Conservation (phyloP, 257 asterid genomes). For the Ajuga chamaepitys region DNA sequence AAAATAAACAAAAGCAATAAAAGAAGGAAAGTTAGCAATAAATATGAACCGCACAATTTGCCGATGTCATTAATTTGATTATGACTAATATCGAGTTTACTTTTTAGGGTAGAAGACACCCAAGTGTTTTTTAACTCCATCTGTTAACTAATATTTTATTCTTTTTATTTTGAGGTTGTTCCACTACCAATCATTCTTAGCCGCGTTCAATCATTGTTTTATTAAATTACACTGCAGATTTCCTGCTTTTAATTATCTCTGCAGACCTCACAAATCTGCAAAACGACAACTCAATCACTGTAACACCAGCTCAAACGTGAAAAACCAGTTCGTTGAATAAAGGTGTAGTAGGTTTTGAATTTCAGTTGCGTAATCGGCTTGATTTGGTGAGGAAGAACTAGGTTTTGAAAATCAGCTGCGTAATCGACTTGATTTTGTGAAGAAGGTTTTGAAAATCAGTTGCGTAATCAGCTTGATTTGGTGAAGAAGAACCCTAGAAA, state of each 20-base stretch:
- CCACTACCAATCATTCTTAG: background rate
- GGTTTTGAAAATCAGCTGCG: background rate
- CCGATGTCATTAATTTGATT: too few species aligned
- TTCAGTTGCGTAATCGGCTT: background rate
- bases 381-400: background rate
- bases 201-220: background rate
- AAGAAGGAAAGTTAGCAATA: too few species aligned
- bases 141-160: too few species aligned
- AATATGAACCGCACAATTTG: too few species aligned
- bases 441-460: background rate
- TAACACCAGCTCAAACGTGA: background rate
- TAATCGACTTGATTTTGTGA: background rate
- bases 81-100: too few species aligned
- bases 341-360: background rate
- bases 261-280: conserved; percentile 7
- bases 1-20: too few species aligned
- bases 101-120: too few species aligned
- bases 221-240: background rate
- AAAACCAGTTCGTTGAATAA: background rate
- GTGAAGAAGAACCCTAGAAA: background rate
- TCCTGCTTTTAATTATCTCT: background rate
- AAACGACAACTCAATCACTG: background rate
- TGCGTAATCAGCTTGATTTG: background rate
- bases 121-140: too few species aligned
- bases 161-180: too few species aligned